Evolutionary conservation across 495 filamentous ascomycete genomes (phyloP), one percentile per base, ranked within the genome.

Genomic region (Tuber umbilicatum): DNA sequence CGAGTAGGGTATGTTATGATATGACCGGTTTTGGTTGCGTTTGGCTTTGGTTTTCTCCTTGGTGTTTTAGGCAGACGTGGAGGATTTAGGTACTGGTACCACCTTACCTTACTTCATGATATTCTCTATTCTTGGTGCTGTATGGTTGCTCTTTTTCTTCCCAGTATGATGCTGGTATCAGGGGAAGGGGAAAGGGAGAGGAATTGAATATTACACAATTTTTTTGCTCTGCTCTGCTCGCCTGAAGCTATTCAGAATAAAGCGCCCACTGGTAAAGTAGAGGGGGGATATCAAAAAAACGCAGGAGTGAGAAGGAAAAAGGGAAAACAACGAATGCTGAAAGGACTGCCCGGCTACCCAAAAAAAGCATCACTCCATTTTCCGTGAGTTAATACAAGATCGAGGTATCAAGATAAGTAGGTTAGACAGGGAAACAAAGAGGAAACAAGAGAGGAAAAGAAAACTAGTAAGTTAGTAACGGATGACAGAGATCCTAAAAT

Each of bases 381-480:
- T 78, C 72, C 73, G 73, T 78, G 77, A 78, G 77, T 73, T 79
- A 79, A 73, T 72, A 79, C 77, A 78, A 64, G 55, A 35, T 64
- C 77, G 78, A 78, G 75, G 78, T 79, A 79, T 79, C 72, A n/a
- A 78, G 69, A 72, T 79, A 70, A 78, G 74, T 70, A 75, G 37
- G 73, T 68, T 77, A 80, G 74, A 78, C 70, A 42, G 80, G 75
- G 73, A 71, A 80, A 50, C 60, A 76, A 74, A 45, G 70, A 73
- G 80, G n/a, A 73, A 69, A 78, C 70, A 72, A 81, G 74, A 70
- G 55, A 39, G 27, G 47, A 76, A 76, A 81, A 70, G 73, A 81
- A 81, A 68, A 81, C 74, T 72, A 81, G 78, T 43, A 81, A 77
- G 45, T 73, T 69, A 75, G 50, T 47, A 70, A 43, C 40, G 45